Base-by-base conservation (phyloP, 305 asterid species). In the Caryopteris hybrid region DNA sequence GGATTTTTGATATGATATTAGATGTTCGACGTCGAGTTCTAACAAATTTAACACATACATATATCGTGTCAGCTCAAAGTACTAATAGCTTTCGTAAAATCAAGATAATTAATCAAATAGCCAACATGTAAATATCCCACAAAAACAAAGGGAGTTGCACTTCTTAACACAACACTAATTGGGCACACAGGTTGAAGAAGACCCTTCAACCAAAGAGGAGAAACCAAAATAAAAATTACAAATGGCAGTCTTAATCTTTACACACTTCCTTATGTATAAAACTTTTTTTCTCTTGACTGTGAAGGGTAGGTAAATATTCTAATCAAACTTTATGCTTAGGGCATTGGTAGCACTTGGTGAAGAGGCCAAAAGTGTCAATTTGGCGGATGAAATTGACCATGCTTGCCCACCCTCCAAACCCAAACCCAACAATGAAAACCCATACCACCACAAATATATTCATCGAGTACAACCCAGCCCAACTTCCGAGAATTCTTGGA, bases 361-460 rank as follows among this genome's bases (percentile, higher is more conserved):
- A 89, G 54, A 85, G 58, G 27, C 96, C 96, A 79, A 89, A 89
- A n/a, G 92, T 66, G 74, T 80, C 64, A 47, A 89, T 76, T 72
- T 87, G 92, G 47, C 50, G 86, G 21, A 84, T 38, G 52, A 89
- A 89, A 76, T 85, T 89, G 74, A 76, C 27, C 86, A 87, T 76
- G 76, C 96, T 87, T 31, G 95, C 96, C 96, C 96, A 89, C 36
- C 96, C 96, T 79, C 96, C 96, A 66, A 89, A 89, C 52, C 91
- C 96, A 67, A 89, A 89, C 0, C 96, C 96, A 60, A 89, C 79
- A 1, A 85, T 66, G 36, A 89, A 72, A 34, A 89, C 94, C 96
- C 96, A 89, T 31, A 53, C 78, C 79, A 89, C 94, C 59, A 89
- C 88, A 54, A 89, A 83, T 45, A 85, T 62, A 74, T 89, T 89